Percentiles rank a stretch among this genome's conserved stretches.
These are phyloP conservation scores for Atkinsonella texensis DNA, from an alignment of 2,329 filamentous ascomycete species.

Conservation along the genomic window DNA sequence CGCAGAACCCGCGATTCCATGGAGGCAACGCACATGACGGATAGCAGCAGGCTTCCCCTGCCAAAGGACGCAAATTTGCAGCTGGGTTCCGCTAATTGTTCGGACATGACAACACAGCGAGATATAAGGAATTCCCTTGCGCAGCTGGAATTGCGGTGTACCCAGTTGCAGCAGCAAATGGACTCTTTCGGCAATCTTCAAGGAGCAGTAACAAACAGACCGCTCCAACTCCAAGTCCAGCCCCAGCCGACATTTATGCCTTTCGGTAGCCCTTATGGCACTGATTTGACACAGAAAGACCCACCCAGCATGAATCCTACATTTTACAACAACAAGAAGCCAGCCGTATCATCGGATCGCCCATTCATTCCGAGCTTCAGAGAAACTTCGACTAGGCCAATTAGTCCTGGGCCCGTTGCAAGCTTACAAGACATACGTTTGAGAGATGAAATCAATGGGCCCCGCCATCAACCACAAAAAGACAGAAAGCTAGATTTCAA, in stretches of 20 bases:
- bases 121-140: conserved; percentile 2
- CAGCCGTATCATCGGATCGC: background rate
- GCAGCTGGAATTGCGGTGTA: conserved; percentile 3
- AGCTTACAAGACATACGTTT: background rate
- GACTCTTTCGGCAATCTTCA: background rate
- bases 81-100: background rate
- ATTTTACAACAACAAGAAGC: background rate
- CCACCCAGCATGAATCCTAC: background rate
- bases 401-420: background rate
- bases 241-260: background rate
- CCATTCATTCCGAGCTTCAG: background rate
- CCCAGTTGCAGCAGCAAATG: conserved; percentile 2
- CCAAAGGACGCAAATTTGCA: background rate
- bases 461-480: conserved; percentile 8
- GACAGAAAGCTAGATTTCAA: conserved; percentile 29
- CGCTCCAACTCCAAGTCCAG: background rate
- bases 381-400: background rate
- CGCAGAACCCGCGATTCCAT: no score
- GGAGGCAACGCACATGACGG: background rate
- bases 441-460: background rate
- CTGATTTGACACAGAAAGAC: background rate
- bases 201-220: background rate
- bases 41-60: background rate
- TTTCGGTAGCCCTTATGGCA: background rate
- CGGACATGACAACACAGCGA: background rate